Evolutionary conservation across 1,284 basidiomycete species (phyloP), one percentile per base, ranked within the genome.

Genomic region (Sanghuangporus weigelae): DNA sequence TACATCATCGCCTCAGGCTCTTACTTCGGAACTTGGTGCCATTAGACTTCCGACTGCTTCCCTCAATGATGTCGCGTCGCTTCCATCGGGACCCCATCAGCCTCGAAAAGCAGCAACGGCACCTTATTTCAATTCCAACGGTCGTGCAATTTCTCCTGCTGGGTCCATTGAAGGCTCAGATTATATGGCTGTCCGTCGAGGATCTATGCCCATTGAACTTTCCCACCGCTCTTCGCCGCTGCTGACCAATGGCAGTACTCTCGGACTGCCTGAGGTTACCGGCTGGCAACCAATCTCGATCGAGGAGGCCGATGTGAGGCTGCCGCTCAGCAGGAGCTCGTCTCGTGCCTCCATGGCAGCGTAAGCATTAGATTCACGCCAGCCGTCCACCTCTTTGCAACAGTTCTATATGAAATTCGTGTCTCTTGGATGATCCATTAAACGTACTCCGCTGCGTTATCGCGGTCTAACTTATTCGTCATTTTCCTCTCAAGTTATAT

Each of bases 1-100:
- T 65, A 82, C 86, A 2, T 81, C 83, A 55, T 87, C 85, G 2
- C 87, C 87, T 2, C 84, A 85, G 0, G 77, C 79, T 44, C 71
- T 70, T 8, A 67, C 72, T 40, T 69, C 70, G 38, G 81, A 83
- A 65, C 46, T 60, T 38, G 83, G 81, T 62, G 84, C 82, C 23
- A 90, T 90, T 68, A 84, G 88, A 51, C 81, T 90, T 3, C 88
- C 88, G 8, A 87, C 84, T 63, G 81, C 85, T 3, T 85, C 87
- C 2, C 77, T 90, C 48, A 81, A 81, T 19, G 87, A 89, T 70
- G 82, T 89, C 63, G 82, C 82, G 2, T 81, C 83, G 60, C 75
- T 82, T 6, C 77, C 68, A 58, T 65, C 73, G 31, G 67, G 69
- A 39, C 70, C 74, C 10, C 74, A 76, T 35, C 69, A 72, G 38